phyloP scores from a whole-genome alignment of 352 stramenopile genomes.

The Phytopythium mirpurense region DNA sequence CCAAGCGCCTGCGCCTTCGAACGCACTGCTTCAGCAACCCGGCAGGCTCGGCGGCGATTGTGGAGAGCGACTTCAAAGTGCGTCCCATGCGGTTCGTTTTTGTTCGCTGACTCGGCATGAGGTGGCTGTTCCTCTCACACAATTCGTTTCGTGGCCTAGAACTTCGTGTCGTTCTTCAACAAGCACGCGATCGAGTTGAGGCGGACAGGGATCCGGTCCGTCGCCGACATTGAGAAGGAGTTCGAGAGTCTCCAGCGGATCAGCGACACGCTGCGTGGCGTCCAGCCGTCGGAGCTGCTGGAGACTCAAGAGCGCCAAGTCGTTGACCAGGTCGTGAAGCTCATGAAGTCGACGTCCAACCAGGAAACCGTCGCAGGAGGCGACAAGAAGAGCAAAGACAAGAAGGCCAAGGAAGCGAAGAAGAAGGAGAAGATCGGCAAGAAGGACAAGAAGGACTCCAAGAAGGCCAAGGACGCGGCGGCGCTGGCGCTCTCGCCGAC shows the following conservation, averaged over 20 bases:
- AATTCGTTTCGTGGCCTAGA: constrained; percentile 15
- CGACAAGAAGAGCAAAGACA: constrained; percentile 30
- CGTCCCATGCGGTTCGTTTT: not conserved
- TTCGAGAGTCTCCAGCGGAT: constrained; percentile 53
- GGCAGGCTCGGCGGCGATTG: constrained; percentile 22
- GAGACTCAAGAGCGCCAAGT: constrained; percentile 23
- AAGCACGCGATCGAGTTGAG: constrained; percentile 63
- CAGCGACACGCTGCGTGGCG: constrained; percentile 28
- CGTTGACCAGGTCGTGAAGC: constrained; percentile 50
- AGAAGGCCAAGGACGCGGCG: constrained; percentile 12
- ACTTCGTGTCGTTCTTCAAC: constrained; percentile 65
- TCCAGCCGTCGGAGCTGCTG: constrained; percentile 19
- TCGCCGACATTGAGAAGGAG: constrained; percentile 63
- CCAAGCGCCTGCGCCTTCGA: constrained; percentile 48
- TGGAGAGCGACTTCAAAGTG: constrained; percentile 66
- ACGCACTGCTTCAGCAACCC: constrained; percentile 51
- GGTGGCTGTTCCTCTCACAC: not conserved
- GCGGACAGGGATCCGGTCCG: constrained; percentile 58
- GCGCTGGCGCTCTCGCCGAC: constrained; percentile 4
- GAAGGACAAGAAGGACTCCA: constrained; percentile 32
- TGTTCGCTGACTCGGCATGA: not conserved
- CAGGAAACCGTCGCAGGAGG: constrained; percentile 32
- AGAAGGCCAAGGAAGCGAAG: constrained; percentile 40
- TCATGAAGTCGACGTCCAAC: constrained; percentile 58
- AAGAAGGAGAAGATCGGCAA: constrained; percentile 29